Evolutionary conservation across 805 yeast species (phyloP).

Genomic region (Kazachstania viticola): DNA sequence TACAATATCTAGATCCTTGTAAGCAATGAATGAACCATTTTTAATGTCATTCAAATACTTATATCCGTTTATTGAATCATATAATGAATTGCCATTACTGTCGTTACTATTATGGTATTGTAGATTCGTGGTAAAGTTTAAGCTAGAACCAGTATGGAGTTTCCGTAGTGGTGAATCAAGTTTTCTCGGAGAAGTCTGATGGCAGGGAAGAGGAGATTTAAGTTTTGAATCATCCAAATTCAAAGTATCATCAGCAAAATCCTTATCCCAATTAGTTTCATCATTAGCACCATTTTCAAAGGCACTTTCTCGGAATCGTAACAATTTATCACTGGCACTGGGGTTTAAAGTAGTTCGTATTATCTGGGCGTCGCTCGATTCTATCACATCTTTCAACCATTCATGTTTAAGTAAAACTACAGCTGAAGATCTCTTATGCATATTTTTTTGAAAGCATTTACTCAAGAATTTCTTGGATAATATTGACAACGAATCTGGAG

Average conservation of each 20-base stretch:
- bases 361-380: neutral
- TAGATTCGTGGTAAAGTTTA: too few species aligned
- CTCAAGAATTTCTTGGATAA: constrained; percentile 59
- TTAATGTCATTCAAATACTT: constrained; percentile 3
- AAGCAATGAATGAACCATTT: neutral
- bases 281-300: constrained; percentile 11
- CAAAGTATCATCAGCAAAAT: constrained; percentile 14
- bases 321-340: constrained; percentile 14
- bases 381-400: constrained; percentile 25
- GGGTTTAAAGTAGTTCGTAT: neutral
- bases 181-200: too few species aligned
- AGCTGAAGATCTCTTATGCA: constrained; percentile 56
- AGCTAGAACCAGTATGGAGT: too few species aligned
- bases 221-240: constrained; percentile 8
- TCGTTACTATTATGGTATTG: too few species aligned
- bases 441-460: constrained; percentile 61
- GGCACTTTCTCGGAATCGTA: constrained; percentile 19
- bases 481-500: constrained; percentile 24
- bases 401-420: constrained; percentile 48
- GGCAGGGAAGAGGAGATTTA: too few species aligned
- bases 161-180: too few species aligned
- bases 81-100: neutral
- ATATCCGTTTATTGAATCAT: constrained; percentile 1
- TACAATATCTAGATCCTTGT: constrained; percentile 1
- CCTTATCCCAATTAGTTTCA: constrained; percentile 19